Percentiles rank a stretch among this genome's conserved stretches.
These are phyloP conservation scores for Parasitella parasitica DNA, from an alignment of 371 early-diverging fungal species.

Conservation along the genomic window DNA sequence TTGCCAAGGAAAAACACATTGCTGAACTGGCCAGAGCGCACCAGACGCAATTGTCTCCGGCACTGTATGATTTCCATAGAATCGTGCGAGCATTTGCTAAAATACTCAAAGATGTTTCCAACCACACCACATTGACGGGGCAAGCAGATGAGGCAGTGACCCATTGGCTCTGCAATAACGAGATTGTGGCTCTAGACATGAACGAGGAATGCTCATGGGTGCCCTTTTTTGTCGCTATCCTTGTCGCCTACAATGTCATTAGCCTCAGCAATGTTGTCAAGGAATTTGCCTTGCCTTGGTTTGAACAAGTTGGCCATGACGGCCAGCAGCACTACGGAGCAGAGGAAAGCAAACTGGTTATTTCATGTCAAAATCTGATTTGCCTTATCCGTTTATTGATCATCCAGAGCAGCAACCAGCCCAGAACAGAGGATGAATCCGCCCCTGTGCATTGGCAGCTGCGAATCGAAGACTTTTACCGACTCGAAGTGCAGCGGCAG, in stretches of 20 bases:
- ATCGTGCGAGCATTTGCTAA: constrained; percentile 29
- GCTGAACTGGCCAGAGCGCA: neutral
- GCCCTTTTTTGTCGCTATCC: constrained; percentile 45
- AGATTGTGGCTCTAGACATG: constrained; percentile 29
- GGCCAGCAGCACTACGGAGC: constrained; percentile 30
- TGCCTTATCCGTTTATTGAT: constrained; percentile 48
- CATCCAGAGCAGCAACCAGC: constrained; percentile 37
- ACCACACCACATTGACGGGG: constrained; percentile 34
- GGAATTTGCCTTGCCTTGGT: constrained; percentile 43
- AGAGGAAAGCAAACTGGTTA: constrained; percentile 33
- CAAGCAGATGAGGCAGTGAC: constrained; percentile 40
- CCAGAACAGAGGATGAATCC: constrained; percentile 3
- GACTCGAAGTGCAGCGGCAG: constrained; percentile 29
- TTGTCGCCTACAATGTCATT: constrained; percentile 47
- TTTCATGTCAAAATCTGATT: constrained; percentile 52
- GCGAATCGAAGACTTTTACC: constrained; percentile 36
- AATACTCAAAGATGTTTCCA: constrained; percentile 30
- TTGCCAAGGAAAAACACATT: constrained; percentile 30
- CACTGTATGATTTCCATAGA: constrained; percentile 29
- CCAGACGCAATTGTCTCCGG: constrained; percentile 3
- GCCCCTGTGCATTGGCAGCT: constrained; percentile 28
- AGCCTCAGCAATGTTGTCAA: constrained; percentile 42
- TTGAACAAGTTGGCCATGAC: constrained; percentile 39
- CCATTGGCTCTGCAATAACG: constrained; percentile 31
- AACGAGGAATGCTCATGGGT: constrained; percentile 45